phyloP scores from a whole-genome alignment of 139 green algal genomes.

The Limnomonas spitsbergensis region DNA sequence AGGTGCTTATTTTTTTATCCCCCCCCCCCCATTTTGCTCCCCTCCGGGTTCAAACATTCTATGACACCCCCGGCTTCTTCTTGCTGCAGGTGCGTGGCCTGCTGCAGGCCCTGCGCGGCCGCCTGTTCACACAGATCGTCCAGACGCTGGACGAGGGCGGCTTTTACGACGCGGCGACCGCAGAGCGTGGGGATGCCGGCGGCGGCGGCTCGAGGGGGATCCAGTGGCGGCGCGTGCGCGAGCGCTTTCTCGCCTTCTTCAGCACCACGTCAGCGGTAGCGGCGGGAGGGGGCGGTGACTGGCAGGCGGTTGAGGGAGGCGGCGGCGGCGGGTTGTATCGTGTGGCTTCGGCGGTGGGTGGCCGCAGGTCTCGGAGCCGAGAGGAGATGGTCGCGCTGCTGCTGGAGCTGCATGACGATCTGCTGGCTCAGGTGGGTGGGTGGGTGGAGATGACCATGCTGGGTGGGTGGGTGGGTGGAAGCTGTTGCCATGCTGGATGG shows the following conservation, averaged over 20 bases:
- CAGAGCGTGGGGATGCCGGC: not conserved
- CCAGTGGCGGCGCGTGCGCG: conserved; percentile 36
- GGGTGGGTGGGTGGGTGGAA: not conserved
- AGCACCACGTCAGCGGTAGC: not conserved
- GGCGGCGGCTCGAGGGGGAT: not conserved
- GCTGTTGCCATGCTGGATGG: too few species aligned
- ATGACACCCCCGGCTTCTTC: too few species aligned
- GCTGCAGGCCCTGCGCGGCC: conserved; percentile 48
- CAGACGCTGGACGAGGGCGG: conserved; percentile 32
- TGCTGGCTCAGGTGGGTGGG: conserved; percentile 50
- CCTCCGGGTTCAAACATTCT: too few species aligned
- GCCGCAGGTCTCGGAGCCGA: conserved; percentile 23
- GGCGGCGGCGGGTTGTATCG: not conserved
- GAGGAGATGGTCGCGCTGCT: conserved; percentile 53
- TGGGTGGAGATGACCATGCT: too few species aligned
- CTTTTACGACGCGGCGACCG: conserved; percentile 5
- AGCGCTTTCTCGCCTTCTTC: conserved; percentile 49
- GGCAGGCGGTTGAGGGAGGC: not conserved
- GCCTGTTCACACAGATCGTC: conserved; percentile 47
- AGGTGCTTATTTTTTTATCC: too few species aligned
- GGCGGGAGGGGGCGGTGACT: not conserved
- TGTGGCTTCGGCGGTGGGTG: not conserved
- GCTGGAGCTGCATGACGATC: conserved; percentile 56
- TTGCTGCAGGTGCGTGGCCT: conserved; percentile 61
- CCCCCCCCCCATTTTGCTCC: too few species aligned